phyloP scores from a whole-genome alignment of 106 monocot genomes.

The Gastrodia elata region DNA sequence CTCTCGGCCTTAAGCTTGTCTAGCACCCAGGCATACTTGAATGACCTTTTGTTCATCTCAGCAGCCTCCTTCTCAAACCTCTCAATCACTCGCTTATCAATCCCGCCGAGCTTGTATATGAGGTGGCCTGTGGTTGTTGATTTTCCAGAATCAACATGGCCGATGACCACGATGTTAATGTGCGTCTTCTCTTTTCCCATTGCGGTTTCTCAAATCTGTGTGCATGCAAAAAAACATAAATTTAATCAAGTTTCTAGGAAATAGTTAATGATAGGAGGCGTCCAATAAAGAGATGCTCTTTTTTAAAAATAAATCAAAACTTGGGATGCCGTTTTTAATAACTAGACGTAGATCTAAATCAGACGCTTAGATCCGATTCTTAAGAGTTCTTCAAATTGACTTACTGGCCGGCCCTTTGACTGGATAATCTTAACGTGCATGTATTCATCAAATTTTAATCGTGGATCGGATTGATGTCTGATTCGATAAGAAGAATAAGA shows the following conservation, averaged over 20 bases:
- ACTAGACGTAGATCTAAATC: background rate
- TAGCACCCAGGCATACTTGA: slow-evolving; percentile 23
- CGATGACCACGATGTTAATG: slow-evolving; percentile 12
- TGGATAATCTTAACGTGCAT: background rate
- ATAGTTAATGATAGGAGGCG: too few relatives aligned
- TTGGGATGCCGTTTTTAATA: background rate
- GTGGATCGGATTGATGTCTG: background rate
- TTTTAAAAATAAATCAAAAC: too few relatives aligned
- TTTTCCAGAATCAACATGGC: slow-evolving; percentile 7
- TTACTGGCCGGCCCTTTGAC: too few relatives aligned
- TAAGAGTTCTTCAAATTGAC: too few relatives aligned
- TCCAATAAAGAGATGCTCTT: too few relatives aligned
- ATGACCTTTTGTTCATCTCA: slow-evolving; percentile 27
- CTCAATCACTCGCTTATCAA: slow-evolving; percentile 12
- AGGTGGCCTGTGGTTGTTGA: slow-evolving; percentile 7
- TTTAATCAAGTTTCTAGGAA: too few relatives aligned
- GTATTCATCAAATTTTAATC: background rate
- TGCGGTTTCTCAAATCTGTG: background rate
- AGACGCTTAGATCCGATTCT: background rate
- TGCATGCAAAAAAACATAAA: too few relatives aligned
- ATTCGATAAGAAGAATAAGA: too few relatives aligned
- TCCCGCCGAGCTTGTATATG: slow-evolving; percentile 9
- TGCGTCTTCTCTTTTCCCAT: slow-evolving; percentile 9
- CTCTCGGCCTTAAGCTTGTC: slow-evolving; percentile 22
- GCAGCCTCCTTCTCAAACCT: slow-evolving; percentile 13